Percentiles rank a stretch among this genome's conserved stretches.
These are phyloP conservation scores for Umbelopsis sp. DNA, from an alignment of 371 early-diverging fungal genomes.

Conservation along the genomic window DNA sequence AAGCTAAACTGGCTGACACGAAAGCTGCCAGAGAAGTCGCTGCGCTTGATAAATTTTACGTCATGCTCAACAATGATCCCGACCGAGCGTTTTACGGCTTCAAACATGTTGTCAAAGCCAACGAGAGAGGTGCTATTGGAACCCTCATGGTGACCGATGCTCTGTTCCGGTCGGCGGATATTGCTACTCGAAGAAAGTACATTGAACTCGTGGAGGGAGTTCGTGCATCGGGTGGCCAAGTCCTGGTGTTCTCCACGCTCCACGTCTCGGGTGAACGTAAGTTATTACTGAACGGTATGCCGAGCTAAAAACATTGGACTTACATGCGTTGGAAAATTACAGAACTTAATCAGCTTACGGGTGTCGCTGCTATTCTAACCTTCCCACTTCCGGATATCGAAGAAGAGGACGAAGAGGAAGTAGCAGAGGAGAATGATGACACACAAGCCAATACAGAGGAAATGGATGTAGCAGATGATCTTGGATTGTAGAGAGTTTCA, in stretches of 20 bases:
- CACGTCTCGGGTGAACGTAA: conserved; percentile 94
- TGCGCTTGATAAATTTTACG: conserved; percentile 85
- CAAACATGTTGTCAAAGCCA: conserved; percentile 83
- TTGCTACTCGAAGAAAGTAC: conserved; percentile 81
- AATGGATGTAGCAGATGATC: neutral
- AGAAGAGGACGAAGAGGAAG: conserved; percentile 56
- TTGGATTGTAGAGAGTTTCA: neutral
- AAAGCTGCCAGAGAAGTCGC: conserved; percentile 88
- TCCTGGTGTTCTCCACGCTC: conserved; percentile 87
- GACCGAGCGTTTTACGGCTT: conserved; percentile 93
- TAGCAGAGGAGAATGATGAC: conserved; percentile 24
- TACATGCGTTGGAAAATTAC: conserved; percentile 1
- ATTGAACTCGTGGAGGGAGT: conserved; percentile 85
- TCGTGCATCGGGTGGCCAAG: conserved; percentile 77
- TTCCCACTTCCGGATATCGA: conserved; percentile 79
- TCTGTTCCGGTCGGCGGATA: conserved; percentile 88
- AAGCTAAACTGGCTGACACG: conserved; percentile 84
- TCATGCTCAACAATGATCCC: conserved; percentile 86
- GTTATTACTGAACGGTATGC: conserved; percentile 19
- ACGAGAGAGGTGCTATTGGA: conserved; percentile 84
- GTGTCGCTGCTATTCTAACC: conserved; percentile 92
- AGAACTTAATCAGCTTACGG: conserved; percentile 90
- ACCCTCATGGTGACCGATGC: conserved; percentile 90
- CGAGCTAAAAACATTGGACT: neutral
- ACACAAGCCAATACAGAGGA: neutral